Evolutionary conservation across 2,329 filamentous ascomycete genomes (phyloP).

Genomic region (Pseudocercospora vitis): DNA sequence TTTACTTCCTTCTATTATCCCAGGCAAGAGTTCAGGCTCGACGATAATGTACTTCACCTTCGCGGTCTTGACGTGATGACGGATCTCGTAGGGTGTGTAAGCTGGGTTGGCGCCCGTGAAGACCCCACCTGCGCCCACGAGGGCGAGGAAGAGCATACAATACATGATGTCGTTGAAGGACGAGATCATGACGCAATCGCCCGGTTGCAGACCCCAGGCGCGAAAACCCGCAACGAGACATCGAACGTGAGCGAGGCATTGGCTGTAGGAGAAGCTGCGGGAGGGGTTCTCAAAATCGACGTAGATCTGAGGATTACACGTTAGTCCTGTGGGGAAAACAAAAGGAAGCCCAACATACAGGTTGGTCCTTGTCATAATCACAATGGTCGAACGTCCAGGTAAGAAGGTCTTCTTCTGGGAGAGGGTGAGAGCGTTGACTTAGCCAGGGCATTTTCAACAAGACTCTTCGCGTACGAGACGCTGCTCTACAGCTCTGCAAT

Average conservation of each 20-base stretch:
- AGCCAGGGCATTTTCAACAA: conserved; percentile 11
- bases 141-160: conserved; percentile 33
- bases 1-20: conserved; percentile 40
- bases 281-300: conserved; percentile 49
- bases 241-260: conserved; percentile 45
- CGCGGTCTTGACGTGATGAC: conserved; percentile 32
- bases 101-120: conserved; percentile 38
- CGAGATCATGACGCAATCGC: conserved; percentile 56
- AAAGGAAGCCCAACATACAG: conserved; percentile 20
- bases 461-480: neutral
- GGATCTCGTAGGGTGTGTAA: conserved; percentile 38
- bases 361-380: conserved; percentile 49
- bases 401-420: conserved; percentile 53
- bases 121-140: conserved; percentile 34
- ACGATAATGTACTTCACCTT: conserved; percentile 33
- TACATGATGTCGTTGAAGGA: conserved; percentile 54
- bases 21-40: conserved; percentile 35
- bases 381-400: conserved; percentile 56
- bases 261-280: conserved; percentile 48
- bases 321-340: neutral
- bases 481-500: neutral
- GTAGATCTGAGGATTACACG: conserved; percentile 43
- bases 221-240: conserved; percentile 46
- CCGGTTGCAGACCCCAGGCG: conserved; percentile 33
- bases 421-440: conserved; percentile 23